Evolutionary conservation across 805 yeast species (phyloP), one percentile per base, ranked within the genome.

Genomic region (Nakazawaea pomicola): DNA sequence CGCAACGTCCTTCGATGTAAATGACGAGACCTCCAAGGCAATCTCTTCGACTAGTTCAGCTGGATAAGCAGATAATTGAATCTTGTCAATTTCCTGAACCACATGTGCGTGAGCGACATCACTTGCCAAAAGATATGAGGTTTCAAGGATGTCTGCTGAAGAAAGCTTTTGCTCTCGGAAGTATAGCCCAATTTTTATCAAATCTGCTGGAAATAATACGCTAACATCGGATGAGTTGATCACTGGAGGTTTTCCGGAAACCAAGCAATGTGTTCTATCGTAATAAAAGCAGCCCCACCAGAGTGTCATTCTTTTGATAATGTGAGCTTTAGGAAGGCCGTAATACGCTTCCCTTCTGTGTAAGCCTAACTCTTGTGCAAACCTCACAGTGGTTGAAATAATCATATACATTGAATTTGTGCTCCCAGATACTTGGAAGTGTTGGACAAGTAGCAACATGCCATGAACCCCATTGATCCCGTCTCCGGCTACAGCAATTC

Each of bases 331-430:
- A 0, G 62, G 29, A 9, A 74, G 44, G 2, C 67, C 62, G 3
- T 55, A 49, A 36, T 66, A 64, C 2, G 70, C 49, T 33, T 75
- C 81, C 3, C 57, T 57, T 39, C 76, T 58, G 47, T 80, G 76
- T 7, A 82, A 60, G 0, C 84, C 85, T 52, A 78, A 50, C 31
- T 74, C 80, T 36, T 69, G 72, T 0, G 82, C 81, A 47, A 67
- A 70, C 46, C 80, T 61, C 4, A 74, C 64, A 6, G 78, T 76
- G 2, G 70, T 62, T 2, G 74, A 53, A 4, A 67, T 51, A 15
- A 76, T 49, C 35, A 65, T 57, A 41, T 61, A 65, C 6, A 70
- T 64, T 9, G 68, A 57, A 29, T 73, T 75, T 1, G 70, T 57
- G 3, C 15, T 7, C 30, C 12, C 7, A 12, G 30, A 21, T 25